Evolutionary conservation across 371 early-diverging fungal species (phyloP).

Genomic region (Mucor ambiguus): DNA sequence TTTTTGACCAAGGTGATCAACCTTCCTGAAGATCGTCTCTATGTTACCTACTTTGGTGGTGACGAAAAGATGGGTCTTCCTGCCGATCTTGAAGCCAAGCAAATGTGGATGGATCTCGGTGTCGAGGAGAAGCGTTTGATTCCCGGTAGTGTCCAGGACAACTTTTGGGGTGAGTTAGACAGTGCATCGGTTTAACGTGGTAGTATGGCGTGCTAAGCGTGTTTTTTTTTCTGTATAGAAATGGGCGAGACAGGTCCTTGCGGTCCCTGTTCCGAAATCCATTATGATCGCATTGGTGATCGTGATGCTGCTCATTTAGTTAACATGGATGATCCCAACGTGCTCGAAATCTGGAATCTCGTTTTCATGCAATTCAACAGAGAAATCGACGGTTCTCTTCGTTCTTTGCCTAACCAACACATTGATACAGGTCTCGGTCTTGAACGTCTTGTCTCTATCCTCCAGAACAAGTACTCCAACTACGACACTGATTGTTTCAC

Average conservation of each 20-base stretch:
- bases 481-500: conserved; percentile 98
- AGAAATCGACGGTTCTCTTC: conserved; percentile 90
- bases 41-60: conserved; percentile 99
- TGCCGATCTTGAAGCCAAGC: conserved; percentile 92
- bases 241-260: conserved; percentile 99
- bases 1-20: conserved; percentile 91
- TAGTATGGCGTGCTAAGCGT: too few relatives aligned
- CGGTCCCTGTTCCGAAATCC: conserved; percentile 99
- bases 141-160: conserved; percentile 94
- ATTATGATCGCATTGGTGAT: conserved; percentile 98
- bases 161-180: conserved; percentile 95
- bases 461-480: conserved; percentile 97
- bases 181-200: too few relatives aligned
- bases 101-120: conserved; percentile 95
- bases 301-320: conserved; percentile 96
- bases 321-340: conserved; percentile 99
- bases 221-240: conserved; percentile 55
- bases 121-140: conserved; percentile 86
- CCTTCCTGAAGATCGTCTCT: conserved; percentile 89
- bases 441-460: conserved; percentile 97
- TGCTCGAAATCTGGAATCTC: conserved; percentile 99
- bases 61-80: conserved; percentile 80
- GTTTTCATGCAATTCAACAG: conserved; percentile 99
- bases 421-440: conserved; percentile 99
- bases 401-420: conserved; percentile 94